Percentiles rank a stretch among this genome's conserved stretches.
Evolutionary conservation across 805 yeast genomes (phyloP).

Genomic region (Ogataea trehaloabstinens): DNA sequence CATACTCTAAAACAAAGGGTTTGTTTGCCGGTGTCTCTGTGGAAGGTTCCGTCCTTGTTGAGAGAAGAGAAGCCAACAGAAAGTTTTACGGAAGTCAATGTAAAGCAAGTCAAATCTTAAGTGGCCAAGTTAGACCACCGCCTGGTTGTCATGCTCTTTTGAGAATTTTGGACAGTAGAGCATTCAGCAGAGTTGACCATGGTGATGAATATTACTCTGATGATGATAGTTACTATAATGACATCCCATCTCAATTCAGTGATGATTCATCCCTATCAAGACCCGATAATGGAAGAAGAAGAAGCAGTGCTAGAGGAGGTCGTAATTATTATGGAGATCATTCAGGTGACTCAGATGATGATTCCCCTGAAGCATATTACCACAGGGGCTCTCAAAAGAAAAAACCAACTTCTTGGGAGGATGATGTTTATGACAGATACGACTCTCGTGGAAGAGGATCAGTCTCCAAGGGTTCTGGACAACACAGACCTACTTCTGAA

Average conservation of each 20-base stretch:
- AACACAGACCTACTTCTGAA: constrained; percentile 30
- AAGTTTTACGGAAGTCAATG: constrained; percentile 89
- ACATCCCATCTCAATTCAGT: constrained; percentile 68
- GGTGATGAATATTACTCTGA: constrained; percentile 48
- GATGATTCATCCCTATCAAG: constrained; percentile 44
- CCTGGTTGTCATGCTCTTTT: constrained; percentile 85
- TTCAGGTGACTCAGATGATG: constrained; percentile 38
- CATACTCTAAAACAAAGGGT: constrained; percentile 95
- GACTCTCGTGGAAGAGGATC: constrained; percentile 27
- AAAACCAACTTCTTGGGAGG: constrained; percentile 69
- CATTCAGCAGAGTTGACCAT: constrained; percentile 54
- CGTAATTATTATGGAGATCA: constrained; percentile 25
- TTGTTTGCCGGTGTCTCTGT: constrained; percentile 95
- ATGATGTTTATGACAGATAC: constrained; percentile 70
- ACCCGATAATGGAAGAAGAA: constrained; percentile 1
- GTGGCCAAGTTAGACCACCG: constrained; percentile 91
- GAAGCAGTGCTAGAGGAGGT: constrained; percentile 10
- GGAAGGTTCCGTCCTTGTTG: constrained; percentile 95
- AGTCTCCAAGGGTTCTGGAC: constrained; percentile 27
- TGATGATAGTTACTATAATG: constrained; percentile 70
- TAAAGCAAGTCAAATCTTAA: constrained; percentile 80
- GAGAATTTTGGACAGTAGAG: constrained; percentile 82
- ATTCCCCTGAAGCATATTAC: constrained; percentile 32
- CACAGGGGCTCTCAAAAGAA: constrained; percentile 17
- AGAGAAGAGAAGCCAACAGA: constrained; percentile 94